phyloP scores from a whole-genome alignment of 176 grass and related monocot genomes.

The Cenchrus americanus region DNA sequence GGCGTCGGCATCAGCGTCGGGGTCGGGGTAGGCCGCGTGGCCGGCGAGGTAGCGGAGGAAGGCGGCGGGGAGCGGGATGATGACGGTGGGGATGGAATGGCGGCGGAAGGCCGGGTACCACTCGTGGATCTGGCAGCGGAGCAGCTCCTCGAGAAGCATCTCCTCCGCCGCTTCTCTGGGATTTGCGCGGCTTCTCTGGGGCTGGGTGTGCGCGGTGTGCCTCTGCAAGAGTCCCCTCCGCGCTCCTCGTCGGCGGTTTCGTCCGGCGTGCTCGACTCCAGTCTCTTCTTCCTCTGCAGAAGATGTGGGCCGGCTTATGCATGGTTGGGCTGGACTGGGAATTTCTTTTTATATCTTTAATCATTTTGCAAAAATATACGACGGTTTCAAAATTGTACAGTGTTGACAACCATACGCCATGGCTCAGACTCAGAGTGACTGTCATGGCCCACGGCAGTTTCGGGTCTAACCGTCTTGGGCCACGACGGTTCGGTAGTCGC shows the following conservation, averaged over 20 bases:
- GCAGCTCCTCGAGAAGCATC: conserved; percentile 64
- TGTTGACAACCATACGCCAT: no score
- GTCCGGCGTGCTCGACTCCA: background rate
- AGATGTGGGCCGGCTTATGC: no score
- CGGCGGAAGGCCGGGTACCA: conserved; percentile 70
- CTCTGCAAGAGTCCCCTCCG: background rate
- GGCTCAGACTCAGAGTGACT: no score
- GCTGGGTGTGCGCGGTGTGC: background rate
- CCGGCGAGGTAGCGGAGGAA: conserved; percentile 77
- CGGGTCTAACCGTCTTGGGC: no score
- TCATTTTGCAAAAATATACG: no score
- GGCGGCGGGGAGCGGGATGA: conserved; percentile 57
- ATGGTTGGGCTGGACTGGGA: no score
- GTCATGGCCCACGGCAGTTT: no score
- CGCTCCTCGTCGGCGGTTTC: background rate
- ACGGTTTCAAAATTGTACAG: no score
- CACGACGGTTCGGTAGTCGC: no score
- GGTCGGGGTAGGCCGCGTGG: conserved; percentile 30
- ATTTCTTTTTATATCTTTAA: no score
- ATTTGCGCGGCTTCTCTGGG: background rate
- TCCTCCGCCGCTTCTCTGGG: background rate
- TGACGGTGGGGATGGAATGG: conserved; percentile 65
- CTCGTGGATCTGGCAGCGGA: conserved; percentile 70
- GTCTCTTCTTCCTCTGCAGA: no score
- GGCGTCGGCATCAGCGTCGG: background rate